Evolutionary conservation across 148 eudicot genomes (phyloP).

Genomic region (Polygonum aviculare): DNA sequence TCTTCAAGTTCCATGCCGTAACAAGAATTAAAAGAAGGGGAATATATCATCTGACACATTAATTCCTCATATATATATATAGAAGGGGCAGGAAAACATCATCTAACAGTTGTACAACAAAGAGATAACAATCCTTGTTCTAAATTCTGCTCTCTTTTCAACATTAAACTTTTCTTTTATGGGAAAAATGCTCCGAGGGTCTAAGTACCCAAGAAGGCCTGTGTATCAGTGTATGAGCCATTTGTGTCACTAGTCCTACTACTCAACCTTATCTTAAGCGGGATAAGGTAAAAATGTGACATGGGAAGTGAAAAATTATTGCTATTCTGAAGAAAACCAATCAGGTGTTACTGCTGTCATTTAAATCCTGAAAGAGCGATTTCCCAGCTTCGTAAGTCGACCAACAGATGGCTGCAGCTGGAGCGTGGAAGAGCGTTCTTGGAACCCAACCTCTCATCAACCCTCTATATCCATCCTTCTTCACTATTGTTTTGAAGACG

Average conservation of each 20-base stretch:
- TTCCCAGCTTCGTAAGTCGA: slow-evolving; percentile 49
- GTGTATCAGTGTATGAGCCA: not conserved
- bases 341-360: slow-evolving; percentile 10
- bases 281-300: not conserved
- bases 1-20: not conserved
- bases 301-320: not conserved
- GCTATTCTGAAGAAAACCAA: not conserved
- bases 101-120: not conserved
- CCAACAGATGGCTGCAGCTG: slow-evolving; percentile 55
- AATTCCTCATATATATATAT: not conserved
- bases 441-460: slow-evolving; percentile 49
- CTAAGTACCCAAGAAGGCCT: not conserved
- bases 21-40: not conserved
- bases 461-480: slow-evolving; percentile 36
- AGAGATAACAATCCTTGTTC: not conserved
- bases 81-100: not conserved
- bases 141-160: slow-evolving; percentile 1
- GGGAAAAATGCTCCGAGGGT: not conserved
- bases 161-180: not conserved
- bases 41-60: not conserved
- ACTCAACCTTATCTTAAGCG: not conserved
- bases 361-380: slow-evolving; percentile 29
- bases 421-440: slow-evolving; percentile 50
- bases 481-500: slow-evolving; percentile 25
- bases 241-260: not conserved